A percentile compares a stretch with the other conserved stretches of the same genome.
These are phyloP conservation scores for Neoscytalidium dimidiatum DNA, from an alignment of 2,329 filamentous ascomycete species.

Conservation along the genomic window DNA sequence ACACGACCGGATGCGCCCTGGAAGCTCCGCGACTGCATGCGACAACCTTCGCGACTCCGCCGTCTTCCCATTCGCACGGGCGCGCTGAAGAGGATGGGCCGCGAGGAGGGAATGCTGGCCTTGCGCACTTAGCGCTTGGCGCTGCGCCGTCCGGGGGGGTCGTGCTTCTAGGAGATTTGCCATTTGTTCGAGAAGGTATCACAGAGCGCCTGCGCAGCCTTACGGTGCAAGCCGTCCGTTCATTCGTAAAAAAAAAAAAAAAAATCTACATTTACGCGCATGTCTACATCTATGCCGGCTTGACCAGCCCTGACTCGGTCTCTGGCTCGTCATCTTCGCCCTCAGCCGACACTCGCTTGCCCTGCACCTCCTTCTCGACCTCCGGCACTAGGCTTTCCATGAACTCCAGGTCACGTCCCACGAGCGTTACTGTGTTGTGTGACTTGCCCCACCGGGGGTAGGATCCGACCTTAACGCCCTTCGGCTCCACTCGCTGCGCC, in stretches of 20 bases:
- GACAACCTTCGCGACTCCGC: not conserved
- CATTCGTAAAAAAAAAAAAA: no score
- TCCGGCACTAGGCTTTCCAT: conserved; percentile 79
- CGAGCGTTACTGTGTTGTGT: conserved; percentile 86
- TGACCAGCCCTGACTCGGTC: conserved; percentile 38
- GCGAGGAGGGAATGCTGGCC: not conserved
- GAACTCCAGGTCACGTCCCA: conserved; percentile 72
- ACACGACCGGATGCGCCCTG: not conserved
- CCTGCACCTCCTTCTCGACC: conserved; percentile 75
- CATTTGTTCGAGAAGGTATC: conserved; percentile 13
- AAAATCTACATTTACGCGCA: no score
- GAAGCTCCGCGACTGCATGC: not conserved
- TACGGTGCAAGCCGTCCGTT: conserved; percentile 20
- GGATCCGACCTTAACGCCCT: conserved; percentile 89
- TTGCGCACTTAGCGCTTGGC: conserved; percentile 9
- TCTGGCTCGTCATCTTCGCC: conserved; percentile 55
- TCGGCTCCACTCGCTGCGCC: conserved; percentile 69
- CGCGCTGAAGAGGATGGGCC: not conserved
- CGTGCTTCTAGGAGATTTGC: conserved; percentile 11
- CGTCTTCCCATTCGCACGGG: conserved; percentile 14
- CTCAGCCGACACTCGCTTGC: conserved; percentile 68
- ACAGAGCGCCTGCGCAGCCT: conserved; percentile 20
- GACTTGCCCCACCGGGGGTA: conserved; percentile 92
- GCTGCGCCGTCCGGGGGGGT: conserved; percentile 7
- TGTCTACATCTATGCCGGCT: conserved; percentile 19